These are phyloP conservation scores for Fraxinus americana DNA, from an alignment of 257 asterid genomes.

Conservation along the genomic window DNA sequence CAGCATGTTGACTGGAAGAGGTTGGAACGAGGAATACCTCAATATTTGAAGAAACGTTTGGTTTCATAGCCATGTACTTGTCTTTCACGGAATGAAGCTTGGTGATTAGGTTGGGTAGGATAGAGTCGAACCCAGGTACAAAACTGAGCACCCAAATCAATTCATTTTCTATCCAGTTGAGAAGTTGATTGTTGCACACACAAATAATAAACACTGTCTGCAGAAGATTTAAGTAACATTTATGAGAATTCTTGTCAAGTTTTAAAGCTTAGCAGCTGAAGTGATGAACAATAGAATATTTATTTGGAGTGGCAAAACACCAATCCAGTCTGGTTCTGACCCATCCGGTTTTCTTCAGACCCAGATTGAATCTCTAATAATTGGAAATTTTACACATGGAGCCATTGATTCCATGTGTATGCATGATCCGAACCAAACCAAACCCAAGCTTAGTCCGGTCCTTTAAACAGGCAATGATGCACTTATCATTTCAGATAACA, in stretches of 20 bases:
- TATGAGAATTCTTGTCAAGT: not conserved
- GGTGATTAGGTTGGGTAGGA: constrained; percentile 57
- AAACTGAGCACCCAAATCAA: constrained; percentile 81
- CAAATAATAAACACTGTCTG: constrained; percentile 88
- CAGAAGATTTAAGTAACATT: not conserved
- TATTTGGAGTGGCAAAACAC: not conserved
- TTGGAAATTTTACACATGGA: not conserved
- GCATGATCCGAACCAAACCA: not conserved
- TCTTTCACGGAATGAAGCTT: constrained; percentile 86
- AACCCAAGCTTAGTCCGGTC: not conserved
- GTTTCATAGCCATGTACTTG: constrained; percentile 70
- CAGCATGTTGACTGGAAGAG: not conserved
- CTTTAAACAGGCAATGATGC: not conserved
- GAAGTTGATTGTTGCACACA: constrained; percentile 95
- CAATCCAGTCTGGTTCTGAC: not conserved
- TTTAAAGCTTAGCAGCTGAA: not conserved
- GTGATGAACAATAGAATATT: not conserved
- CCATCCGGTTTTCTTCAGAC: not conserved
- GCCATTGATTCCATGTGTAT: not conserved
- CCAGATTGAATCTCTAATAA: not conserved
- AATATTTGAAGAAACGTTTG: constrained; percentile 45
- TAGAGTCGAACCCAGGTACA: constrained; percentile 67
- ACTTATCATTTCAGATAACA: too few species aligned
- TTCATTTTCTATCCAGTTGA: constrained; percentile 93
- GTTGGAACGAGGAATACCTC: constrained; percentile 45